Evolutionary conservation across 1,284 basidiomycete genomes (phyloP).

Genomic region (Wallemia mellicola): DNA sequence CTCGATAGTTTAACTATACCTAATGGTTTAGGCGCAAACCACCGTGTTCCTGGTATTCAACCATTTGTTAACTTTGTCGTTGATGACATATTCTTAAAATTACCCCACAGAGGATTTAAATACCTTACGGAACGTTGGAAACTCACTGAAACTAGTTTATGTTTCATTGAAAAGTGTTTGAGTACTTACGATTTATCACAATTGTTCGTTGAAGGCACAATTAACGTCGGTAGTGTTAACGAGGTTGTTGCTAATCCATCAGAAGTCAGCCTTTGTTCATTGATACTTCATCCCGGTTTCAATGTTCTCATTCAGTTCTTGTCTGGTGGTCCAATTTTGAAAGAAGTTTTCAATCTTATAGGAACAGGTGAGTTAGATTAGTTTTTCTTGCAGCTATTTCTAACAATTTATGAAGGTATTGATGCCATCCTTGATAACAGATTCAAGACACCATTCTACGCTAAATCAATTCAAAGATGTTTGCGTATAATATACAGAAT

Average conservation of each 20-base stretch:
- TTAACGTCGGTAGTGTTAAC: conserved; percentile 7
- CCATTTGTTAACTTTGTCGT: conserved; percentile 30
- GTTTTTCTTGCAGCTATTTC: background rate
- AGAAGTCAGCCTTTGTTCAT: conserved; percentile 2
- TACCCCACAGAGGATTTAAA: conserved; percentile 32
- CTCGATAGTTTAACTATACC: conserved; percentile 38
- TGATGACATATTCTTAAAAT: conserved; percentile 44
- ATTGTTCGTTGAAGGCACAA: conserved; percentile 10
- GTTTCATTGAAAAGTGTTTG: conserved; percentile 55
- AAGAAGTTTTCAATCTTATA: conserved; percentile 43
- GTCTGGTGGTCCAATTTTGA: conserved; percentile 35
- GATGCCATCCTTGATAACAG: conserved; percentile 38
- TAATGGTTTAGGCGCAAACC: conserved; percentile 38
- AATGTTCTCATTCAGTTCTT: conserved; percentile 54
- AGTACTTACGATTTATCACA: conserved; percentile 45
- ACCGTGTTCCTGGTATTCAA: conserved; percentile 36
- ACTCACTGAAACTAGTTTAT: conserved; percentile 52
- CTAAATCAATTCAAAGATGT: conserved; percentile 42
- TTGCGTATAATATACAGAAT: conserved; percentile 55
- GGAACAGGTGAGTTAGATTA: background rate
- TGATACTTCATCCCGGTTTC: conserved; percentile 54
- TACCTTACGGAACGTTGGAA: conserved; percentile 52
- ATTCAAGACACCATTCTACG: conserved; percentile 36
- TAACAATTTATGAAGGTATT: conserved; percentile 28
- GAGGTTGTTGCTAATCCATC: conserved; percentile 1